Base-by-base conservation (phyloP, 2,329 filamentous ascomycete species). In the Ceratocystis cacaofunesta region DNA sequence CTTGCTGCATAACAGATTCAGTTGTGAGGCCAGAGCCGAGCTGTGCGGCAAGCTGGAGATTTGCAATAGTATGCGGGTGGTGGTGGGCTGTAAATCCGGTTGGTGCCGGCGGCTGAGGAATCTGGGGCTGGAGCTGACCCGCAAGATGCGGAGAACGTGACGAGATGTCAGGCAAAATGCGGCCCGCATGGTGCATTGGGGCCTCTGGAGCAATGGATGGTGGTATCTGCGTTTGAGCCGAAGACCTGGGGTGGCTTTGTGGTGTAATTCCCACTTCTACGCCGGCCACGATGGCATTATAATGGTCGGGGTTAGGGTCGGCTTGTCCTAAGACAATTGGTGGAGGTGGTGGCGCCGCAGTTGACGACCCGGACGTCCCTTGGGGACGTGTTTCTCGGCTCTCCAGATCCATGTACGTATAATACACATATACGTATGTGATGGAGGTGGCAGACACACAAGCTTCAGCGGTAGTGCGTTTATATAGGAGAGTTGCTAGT, bases 131-230 rank as follows among this genome's bases (percentile, higher is more conserved):
- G 7, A 57, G 52, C 15, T 78, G 80, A 67, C 82, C 80, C 61
- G 80, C 81, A 52, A 85, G 73, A 70, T 84, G 82, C 8, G 52
- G 52, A 28, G 52, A 15, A 5, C 28, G 52, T n/a, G 52, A 28
- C 52, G 52, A 32, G 15, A 32, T 57, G 25, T 30, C 25, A 17
- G 52, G 19, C 25, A 57, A 28, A 19, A 57, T 32, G 52, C 32
- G 52, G 52, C 19, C 28, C 22, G 12, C 28, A 32, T 32, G 7
- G 7, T 83, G 82, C 52, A 84, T 81, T 4, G 78, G 76, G 66
- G 79, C 82, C 44, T 78, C 74, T 1, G 78, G 74, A 12, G 76
- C 75, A 10, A 64, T 41, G 10, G 52, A 46, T 17, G 32, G 12
- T 36, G 50, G 48, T 30, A 57, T 32, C 30, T 57, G 52, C 17